Percentiles rank a stretch among this genome's conserved stretches.
phyloP scores from a whole-genome alignment of 441 rosid genomes.

The Syzygium syzygioides region DNA sequence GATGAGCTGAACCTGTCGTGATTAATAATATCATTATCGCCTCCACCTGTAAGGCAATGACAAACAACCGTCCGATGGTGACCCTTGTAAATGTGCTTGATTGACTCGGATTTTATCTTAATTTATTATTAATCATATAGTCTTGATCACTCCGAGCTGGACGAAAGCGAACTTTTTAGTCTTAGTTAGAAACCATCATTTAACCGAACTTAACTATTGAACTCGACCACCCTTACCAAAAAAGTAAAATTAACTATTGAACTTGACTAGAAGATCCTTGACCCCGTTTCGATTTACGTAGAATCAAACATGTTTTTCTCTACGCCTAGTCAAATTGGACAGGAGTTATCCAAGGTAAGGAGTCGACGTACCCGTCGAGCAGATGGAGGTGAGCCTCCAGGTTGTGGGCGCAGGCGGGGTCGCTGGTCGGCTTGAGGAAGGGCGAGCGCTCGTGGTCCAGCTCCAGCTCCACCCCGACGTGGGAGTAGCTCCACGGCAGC shows the following conservation, averaged over 20 bases:
- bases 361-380: slow-evolving; percentile 60
- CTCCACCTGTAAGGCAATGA: not conserved
- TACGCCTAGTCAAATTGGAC: not conserved
- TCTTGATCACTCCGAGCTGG: not conserved
- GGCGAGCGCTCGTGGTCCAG: slow-evolving; percentile 67
- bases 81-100: not conserved
- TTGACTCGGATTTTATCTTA: not conserved
- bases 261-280: not conserved
- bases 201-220: not conserved
- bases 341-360: too few species aligned
- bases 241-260: not conserved
- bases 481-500: slow-evolving; percentile 82
- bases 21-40: not conserved
- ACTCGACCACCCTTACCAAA: too few species aligned
- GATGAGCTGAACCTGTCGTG: not conserved
- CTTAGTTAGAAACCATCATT: not conserved
- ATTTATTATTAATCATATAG: not conserved
- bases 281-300: not conserved
- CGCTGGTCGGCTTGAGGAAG: slow-evolving; percentile 46
- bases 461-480: slow-evolving; percentile 68
- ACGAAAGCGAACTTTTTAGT: not conserved
- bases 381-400: slow-evolving; percentile 77
- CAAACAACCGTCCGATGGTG: not conserved
- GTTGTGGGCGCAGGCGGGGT: slow-evolving; percentile 56
- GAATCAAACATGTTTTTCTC: too few species aligned